Conservation (phyloP, 768 basidiomycete genomes). For the Postia placenta region DNA sequence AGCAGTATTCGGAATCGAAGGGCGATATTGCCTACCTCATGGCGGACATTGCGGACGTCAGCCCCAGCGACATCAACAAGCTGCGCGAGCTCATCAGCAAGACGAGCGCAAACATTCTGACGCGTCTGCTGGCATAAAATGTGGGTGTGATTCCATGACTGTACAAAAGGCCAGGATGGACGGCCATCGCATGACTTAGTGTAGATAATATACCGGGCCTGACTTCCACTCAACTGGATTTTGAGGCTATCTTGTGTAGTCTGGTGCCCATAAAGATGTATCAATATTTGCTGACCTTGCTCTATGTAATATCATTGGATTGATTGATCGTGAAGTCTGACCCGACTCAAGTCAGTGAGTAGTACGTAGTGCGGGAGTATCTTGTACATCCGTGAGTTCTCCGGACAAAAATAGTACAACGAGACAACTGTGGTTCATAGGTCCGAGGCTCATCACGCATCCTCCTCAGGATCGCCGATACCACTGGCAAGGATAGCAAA, state of each 20-base stretch:
- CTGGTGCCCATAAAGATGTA: too few relatives aligned
- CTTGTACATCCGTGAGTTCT: neutral
- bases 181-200: constrained; percentile 24
- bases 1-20: constrained; percentile 98
- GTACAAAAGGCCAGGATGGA: constrained; percentile 28
- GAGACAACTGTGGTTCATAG: neutral
- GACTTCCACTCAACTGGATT: constrained; percentile 17
- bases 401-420: neutral
- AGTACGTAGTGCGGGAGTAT: neutral
- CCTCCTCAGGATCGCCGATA: constrained; percentile 93
- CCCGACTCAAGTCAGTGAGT: neutral
- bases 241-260: too few relatives aligned
- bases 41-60: constrained; percentile 94
- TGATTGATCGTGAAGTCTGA: neutral
- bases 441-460: constrained; percentile 33
- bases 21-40: constrained; percentile 91
- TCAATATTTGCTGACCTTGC: too few relatives aligned
- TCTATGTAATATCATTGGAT: neutral
- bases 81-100: constrained; percentile 73
- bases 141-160: neutral
- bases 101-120: constrained; percentile 85
- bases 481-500: constrained; percentile 91
- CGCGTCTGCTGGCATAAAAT: constrained; percentile 64
- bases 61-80: constrained; percentile 68
- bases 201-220: constrained; percentile 49